A percentile compares a stretch with the other conserved stretches of the same genome.
Conservation (phyloP, 129 eudicot genomes). For the Chrysanthemum lavandulifolium region DNA sequence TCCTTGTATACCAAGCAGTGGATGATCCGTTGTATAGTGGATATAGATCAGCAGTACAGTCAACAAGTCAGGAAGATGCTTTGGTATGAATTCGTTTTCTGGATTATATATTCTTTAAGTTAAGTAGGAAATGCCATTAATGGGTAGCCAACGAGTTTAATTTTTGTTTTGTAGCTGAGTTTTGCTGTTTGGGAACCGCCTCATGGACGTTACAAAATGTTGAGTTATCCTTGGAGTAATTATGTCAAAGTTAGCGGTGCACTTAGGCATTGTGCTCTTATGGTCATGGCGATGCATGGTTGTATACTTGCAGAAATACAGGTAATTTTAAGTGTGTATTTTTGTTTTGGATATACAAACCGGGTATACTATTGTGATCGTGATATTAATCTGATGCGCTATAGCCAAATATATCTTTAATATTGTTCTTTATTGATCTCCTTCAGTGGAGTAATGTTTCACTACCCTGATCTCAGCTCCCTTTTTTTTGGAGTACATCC, state of each 20-base stretch:
- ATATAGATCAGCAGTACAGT: slow-evolving; percentile 85
- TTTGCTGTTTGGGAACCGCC: slow-evolving; percentile 98
- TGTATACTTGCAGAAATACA: slow-evolving; percentile 94
- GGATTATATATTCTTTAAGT: background rate
- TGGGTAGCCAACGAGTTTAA: background rate
- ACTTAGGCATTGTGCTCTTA: slow-evolving; percentile 87
- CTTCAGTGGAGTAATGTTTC: no score
- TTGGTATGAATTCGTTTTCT: slow-evolving; percentile 42
- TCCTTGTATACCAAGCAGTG: slow-evolving; percentile 73
- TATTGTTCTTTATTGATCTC: no score
- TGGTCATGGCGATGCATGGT: slow-evolving; percentile 99
- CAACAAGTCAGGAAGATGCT: slow-evolving; percentile 86
- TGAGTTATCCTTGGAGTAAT: slow-evolving; percentile 79
- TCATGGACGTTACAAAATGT: slow-evolving; percentile 82
- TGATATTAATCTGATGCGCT: no score
- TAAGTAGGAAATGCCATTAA: background rate
- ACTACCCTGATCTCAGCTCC: background rate
- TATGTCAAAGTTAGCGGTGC: slow-evolving; percentile 91
- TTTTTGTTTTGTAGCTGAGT: slow-evolving; percentile 45
- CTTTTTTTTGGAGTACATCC: background rate
- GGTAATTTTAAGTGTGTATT: slow-evolving; percentile 36
- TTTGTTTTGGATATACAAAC: no score
- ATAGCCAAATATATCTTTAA: no score
- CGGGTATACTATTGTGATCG: no score
- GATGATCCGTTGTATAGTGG: slow-evolving; percentile 94